phyloP scores from a whole-genome alignment of 176 grass and related monocot species.

The Eremochloa ophiuroides region DNA sequence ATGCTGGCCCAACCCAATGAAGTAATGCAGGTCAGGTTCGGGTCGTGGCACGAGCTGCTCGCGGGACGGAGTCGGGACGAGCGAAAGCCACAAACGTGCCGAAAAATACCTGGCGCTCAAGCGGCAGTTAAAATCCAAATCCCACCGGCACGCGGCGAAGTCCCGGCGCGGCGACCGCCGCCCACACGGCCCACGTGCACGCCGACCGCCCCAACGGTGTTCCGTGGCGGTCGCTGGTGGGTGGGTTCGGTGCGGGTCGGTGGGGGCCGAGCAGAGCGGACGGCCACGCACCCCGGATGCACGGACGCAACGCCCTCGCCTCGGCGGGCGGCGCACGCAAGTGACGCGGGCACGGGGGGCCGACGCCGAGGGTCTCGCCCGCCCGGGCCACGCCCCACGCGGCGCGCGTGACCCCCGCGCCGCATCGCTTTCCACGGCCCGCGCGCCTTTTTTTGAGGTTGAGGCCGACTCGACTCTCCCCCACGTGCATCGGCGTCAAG shows the following conservation, averaged over 20 bases:
- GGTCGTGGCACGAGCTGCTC: neutral
- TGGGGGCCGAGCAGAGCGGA: neutral
- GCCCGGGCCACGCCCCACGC: slow-evolving; percentile 3
- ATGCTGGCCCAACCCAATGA: too few relatives aligned
- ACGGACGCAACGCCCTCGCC: neutral
- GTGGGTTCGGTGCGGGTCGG: neutral
- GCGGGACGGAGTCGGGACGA: neutral
- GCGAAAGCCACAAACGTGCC: neutral
- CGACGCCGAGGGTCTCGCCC: too few relatives aligned
- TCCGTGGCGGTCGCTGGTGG: neutral
- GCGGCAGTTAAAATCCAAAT: too few relatives aligned
- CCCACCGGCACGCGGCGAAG: neutral
- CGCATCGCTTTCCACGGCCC: slow-evolving; percentile 12
- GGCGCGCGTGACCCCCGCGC: neutral
- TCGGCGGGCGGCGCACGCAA: slow-evolving; percentile 5
- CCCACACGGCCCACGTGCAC: neutral
- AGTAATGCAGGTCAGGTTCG: neutral
- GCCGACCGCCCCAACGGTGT: neutral
- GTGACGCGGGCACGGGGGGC: neutral
- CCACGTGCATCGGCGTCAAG: neutral
- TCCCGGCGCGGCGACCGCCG: neutral
- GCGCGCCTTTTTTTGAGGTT: too few relatives aligned
- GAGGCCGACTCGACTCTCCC: neutral
- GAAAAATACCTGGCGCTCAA: neutral
- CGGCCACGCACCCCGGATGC: neutral